Evolutionary conservation across 768 basidiomycete genomes (phyloP).

Genomic region (Psilocybe azurescens): DNA sequence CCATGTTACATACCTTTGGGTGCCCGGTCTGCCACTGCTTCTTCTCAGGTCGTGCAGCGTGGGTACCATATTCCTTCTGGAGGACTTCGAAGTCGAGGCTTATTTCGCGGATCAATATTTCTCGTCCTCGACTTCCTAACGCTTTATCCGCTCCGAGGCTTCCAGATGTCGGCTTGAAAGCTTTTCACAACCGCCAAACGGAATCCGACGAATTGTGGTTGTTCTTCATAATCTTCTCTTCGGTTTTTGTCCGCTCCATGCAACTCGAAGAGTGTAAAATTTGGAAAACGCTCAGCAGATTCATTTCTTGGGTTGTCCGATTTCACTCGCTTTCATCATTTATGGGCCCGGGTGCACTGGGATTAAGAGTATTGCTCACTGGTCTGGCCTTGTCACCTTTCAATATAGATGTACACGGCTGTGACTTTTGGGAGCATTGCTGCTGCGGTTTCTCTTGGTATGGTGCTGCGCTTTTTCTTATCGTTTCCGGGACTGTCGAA

Average conservation of each 20-base stretch:
- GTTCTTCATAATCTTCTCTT: no score
- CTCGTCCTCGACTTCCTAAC: not conserved
- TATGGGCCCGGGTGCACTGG: not conserved
- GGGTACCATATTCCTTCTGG: slow-evolving; percentile 19
- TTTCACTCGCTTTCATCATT: not conserved
- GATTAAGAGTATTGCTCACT: not conserved
- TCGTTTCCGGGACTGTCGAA: slow-evolving; percentile 17
- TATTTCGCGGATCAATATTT: slow-evolving; percentile 16
- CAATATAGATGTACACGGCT: slow-evolving; percentile 11
- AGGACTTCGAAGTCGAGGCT: slow-evolving; percentile 15
- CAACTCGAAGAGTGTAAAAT: no score
- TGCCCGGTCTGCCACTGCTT: not conserved
- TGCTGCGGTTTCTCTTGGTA: slow-evolving; percentile 24
- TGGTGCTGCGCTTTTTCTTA: slow-evolving; percentile 27
- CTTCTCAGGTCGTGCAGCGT: slow-evolving; percentile 18
- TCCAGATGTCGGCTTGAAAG: no score
- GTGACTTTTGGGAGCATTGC: slow-evolving; percentile 13
- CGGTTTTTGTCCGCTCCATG: no score
- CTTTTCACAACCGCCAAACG: no score
- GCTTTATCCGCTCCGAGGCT: not conserved
- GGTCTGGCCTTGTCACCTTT: slow-evolving; percentile 8
- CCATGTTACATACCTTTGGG: not conserved
- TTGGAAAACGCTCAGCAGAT: no score
- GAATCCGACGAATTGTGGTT: no score
- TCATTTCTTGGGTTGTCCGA: no score